phyloP scores from a whole-genome alignment of 345 rosid genomes.

The Populus deltoides region DNA sequence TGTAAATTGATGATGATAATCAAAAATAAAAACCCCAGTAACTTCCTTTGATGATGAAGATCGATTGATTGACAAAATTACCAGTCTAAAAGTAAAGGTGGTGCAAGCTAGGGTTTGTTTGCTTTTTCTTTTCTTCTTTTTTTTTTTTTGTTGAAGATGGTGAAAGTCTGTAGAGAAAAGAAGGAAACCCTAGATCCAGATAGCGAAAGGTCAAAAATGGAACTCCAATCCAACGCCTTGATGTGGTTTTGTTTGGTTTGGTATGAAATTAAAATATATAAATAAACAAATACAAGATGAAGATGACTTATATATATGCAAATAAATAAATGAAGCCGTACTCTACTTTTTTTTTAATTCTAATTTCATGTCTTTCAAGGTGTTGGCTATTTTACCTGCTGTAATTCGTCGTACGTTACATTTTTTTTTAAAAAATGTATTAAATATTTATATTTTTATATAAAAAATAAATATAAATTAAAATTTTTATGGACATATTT shows the following conservation, averaged over 20 bases:
- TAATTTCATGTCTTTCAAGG: no score
- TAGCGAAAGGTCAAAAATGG: constrained; percentile 19
- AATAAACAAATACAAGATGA: not conserved
- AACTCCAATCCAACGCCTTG: not conserved
- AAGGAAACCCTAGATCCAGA: constrained; percentile 22
- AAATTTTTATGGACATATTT: no score
- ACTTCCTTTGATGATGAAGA: not conserved
- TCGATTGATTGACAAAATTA: constrained; percentile 1
- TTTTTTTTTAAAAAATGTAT: no score
- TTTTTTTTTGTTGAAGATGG: constrained; percentile 2
- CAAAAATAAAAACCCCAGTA: constrained; percentile 12
- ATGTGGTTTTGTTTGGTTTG: not conserved
- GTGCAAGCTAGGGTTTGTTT: constrained; percentile 6
- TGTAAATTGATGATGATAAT: constrained; percentile 6
- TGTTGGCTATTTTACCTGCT: no score
- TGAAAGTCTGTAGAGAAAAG: constrained; percentile 3
- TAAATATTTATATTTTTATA: no score
- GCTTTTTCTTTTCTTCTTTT: not conserved
- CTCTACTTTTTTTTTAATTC: not conserved
- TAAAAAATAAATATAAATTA: no score
- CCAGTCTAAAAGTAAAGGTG: not conserved
- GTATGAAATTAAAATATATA: not conserved
- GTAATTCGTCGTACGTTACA: no score
- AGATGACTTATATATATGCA: no score
- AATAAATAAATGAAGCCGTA: not conserved